phyloP scores from a whole-genome alignment of 1,284 basidiomycete genomes.

The Boletus albobrunnescens region DNA sequence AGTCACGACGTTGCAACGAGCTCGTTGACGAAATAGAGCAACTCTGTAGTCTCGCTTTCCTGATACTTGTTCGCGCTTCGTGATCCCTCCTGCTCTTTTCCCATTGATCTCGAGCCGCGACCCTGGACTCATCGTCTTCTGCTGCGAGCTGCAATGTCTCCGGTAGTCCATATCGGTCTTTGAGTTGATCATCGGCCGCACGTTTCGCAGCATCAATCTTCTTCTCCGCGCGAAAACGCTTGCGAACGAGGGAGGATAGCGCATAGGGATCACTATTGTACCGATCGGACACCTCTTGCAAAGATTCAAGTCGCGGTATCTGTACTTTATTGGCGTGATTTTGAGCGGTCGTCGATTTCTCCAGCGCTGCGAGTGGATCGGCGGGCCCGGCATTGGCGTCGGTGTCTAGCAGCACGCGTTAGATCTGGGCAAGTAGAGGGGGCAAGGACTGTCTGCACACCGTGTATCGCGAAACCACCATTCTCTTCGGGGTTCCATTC shows the following conservation, averaged over 20 bases:
- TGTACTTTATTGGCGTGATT: slow-evolving; percentile 67
- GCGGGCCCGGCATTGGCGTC: slow-evolving; percentile 58
- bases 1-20: slow-evolving; percentile 19
- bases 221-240: slow-evolving; percentile 83
- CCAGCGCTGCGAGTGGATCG: slow-evolving; percentile 84
- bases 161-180: slow-evolving; percentile 70
- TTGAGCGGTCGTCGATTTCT: slow-evolving; percentile 81
- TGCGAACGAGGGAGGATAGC: slow-evolving; percentile 70
- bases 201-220: slow-evolving; percentile 66
- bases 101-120: slow-evolving; percentile 63
- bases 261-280: slow-evolving; percentile 83
- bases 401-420: slow-evolving; percentile 49
- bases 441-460: slow-evolving; percentile 39
- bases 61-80: slow-evolving; percentile 40
- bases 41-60: slow-evolving; percentile 45
- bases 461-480: slow-evolving; percentile 86
- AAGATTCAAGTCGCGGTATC: slow-evolving; percentile 71
- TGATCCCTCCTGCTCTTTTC: slow-evolving; percentile 44
- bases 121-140: slow-evolving; percentile 52
- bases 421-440: not conserved
- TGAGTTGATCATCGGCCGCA: slow-evolving; percentile 64
- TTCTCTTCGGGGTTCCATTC: slow-evolving; percentile 97
- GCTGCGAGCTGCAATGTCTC: slow-evolving; percentile 55
- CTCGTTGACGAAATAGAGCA: slow-evolving; percentile 27
- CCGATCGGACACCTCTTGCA: slow-evolving; percentile 70